Base-by-base conservation (phyloP, 306 rosid species). In the Rubus parviflorus region DNA sequence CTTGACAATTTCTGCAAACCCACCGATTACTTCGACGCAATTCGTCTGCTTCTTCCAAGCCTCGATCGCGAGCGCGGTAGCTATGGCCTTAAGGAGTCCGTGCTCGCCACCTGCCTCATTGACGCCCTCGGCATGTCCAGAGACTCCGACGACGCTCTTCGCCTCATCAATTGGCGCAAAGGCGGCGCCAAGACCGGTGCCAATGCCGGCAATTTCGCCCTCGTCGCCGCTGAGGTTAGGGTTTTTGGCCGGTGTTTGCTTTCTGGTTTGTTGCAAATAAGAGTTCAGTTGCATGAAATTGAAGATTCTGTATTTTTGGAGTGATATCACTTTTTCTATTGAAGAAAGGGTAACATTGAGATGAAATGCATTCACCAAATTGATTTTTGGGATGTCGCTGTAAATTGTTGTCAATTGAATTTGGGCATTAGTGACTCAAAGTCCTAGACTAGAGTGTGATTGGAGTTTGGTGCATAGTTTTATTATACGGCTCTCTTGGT, bases 81-180 rank as follows among this genome's bases (percentile, higher is more conserved):
- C 75, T 94, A 92, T 45, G 98, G 97, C 60, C 97, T 94, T 82
- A 92, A 90, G 82, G 98, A 94, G 86, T 90, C 96, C 5, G 90
- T 89, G 7, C 93, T 94, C 70, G 97, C 98, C 66, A 89, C 89
- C 40, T 90, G 86, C 70, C 96, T 92, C 74, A 88, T 90, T 62
- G 98, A 92, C 73, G 98, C 95, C 22, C 95, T 94, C 45, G 92
- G 91, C 79, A 84, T 94, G 81, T 79, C 98, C 22, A 82, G 88
- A 38, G 97, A 94, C 68, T 92, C 98, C 40, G 90, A 84, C 7
- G 98, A 94, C 72, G 96, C 97, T 45, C 77, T 83, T 22, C 91
- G 94, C 62, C 98, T 94, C 80, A 51, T 92, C 82, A 92, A 94
- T 73, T 94, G 98, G 98, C 92, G 98, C 48, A 94, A 88, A 73